These are phyloP conservation scores for Kwoniella sp. DNA, from an alignment of 768 basidiomycete genomes.

Conservation along the genomic window DNA sequence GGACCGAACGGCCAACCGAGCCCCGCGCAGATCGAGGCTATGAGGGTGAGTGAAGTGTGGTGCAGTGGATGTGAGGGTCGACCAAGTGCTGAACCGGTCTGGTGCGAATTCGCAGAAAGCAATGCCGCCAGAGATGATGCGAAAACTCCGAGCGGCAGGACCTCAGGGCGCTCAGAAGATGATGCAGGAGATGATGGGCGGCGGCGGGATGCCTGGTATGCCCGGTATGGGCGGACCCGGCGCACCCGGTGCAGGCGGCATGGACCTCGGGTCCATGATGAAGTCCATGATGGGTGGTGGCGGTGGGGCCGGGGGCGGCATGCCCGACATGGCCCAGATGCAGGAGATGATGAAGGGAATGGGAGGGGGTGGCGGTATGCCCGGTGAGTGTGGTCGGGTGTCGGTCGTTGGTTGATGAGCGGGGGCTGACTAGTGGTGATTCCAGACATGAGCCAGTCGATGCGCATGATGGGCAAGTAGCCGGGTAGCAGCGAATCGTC, in stretches of 20 bases:
- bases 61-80: not conserved
- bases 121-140: constrained; percentile 91
- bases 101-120: constrained; percentile 67
- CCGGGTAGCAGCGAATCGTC: not conserved
- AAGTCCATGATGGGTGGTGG: constrained; percentile 80
- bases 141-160: constrained; percentile 67
- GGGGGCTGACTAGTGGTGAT: not conserved
- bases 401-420: not conserved
- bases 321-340: constrained; percentile 91
- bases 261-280: constrained; percentile 64
- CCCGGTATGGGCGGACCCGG: constrained; percentile 25
- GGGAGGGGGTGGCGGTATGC: constrained; percentile 26
- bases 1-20: constrained; percentile 85
- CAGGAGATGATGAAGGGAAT: constrained; percentile 58
- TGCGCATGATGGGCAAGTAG: constrained; percentile 52
- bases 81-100: not conserved
- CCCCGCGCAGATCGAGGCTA: constrained; percentile 86
- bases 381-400: constrained; percentile 26
- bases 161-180: constrained; percentile 62
- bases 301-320: constrained; percentile 58
- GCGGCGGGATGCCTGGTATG: constrained; percentile 27
- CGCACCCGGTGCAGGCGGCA: constrained; percentile 28
- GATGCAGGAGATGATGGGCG: constrained; percentile 67
- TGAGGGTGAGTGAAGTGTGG: constrained; percentile 62
- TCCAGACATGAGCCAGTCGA: constrained; percentile 49